A percentile compares a stretch with the other conserved stretches of the same genome.
Evolutionary conservation across 306 rosid species (phyloP).

Genomic region (Vicia sativa): DNA sequence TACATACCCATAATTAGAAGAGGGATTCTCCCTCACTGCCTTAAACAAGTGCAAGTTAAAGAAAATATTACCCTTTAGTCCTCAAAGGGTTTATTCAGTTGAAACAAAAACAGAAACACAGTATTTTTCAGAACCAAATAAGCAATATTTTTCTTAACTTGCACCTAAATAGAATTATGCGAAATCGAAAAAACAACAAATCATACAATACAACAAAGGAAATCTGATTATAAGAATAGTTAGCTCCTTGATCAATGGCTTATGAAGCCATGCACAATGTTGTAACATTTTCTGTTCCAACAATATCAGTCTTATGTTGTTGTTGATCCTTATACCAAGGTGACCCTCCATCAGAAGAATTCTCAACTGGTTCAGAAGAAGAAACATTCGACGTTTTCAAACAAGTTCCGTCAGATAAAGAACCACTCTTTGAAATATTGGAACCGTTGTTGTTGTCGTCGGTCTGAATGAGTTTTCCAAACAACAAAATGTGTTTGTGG

Average conservation of each 20-base stretch:
- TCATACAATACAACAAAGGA: conserved; percentile 49
- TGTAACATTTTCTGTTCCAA: conserved; percentile 51
- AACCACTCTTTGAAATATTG: conserved; percentile 46
- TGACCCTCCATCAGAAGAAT: conserved; percentile 78
- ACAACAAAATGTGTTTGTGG: conserved; percentile 73
- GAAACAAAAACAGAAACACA: neutral
- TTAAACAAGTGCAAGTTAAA: conserved; percentile 49
- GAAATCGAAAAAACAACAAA: conserved; percentile 26
- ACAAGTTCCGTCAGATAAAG: conserved; percentile 53
- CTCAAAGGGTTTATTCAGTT: conserved; percentile 36
- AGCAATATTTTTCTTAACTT: conserved; percentile 58
- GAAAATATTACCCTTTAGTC: conserved; percentile 51
- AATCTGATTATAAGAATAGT: conserved; percentile 39
- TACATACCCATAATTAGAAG: conserved; percentile 43
- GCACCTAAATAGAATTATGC: conserved; percentile 44
- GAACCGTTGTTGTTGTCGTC: conserved; percentile 55
- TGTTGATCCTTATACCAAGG: conserved; percentile 64
- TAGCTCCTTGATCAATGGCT: conserved; percentile 51
- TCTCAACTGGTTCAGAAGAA: conserved; percentile 53
- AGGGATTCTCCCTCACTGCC: conserved; percentile 52
- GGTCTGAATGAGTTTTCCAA: conserved; percentile 73
- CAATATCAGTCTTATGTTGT: conserved; percentile 50
- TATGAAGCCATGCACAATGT: conserved; percentile 60
- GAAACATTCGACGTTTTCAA: conserved; percentile 53
- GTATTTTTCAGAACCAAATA: conserved; percentile 32